Evolutionary conservation across 1,284 basidiomycete species (phyloP).

Genomic region (Malassezia brasiliensis): DNA sequence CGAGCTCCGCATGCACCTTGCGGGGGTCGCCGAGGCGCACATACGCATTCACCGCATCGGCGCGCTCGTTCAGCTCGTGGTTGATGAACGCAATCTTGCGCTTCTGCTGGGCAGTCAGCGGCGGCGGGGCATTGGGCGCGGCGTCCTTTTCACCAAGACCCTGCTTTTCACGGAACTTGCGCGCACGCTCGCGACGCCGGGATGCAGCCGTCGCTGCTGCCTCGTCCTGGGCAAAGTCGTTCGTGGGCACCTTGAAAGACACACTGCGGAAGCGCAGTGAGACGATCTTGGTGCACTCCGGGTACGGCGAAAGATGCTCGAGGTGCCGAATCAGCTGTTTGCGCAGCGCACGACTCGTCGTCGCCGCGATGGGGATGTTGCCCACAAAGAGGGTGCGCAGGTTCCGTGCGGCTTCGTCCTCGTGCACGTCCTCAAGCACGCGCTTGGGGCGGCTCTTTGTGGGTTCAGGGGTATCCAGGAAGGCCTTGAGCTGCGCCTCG

Average conservation of each 20-base stretch:
- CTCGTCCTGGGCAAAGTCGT: constrained; percentile 39
- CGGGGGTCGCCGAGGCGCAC: constrained; percentile 34
- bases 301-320: constrained; percentile 34
- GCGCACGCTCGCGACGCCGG: constrained; percentile 51
- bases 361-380: constrained; percentile 69
- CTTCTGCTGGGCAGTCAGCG: constrained; percentile 73
- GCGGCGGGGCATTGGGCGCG: constrained; percentile 49
- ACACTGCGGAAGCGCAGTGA: constrained; percentile 48
- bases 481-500: constrained; percentile 2
- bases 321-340: constrained; percentile 49
- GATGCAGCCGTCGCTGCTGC: constrained; percentile 44
- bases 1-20: constrained; percentile 10
- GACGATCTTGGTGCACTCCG: constrained; percentile 24
- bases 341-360: constrained; percentile 58
- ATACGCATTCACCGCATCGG: constrained; percentile 41
- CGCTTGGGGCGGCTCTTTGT: constrained; percentile 17
- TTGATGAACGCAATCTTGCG: constrained; percentile 91
- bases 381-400: constrained; percentile 85
- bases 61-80: constrained; percentile 54
- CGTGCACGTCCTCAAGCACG: constrained; percentile 28
- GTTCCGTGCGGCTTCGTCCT: constrained; percentile 53
- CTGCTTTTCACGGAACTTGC: constrained; percentile 58
- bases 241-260: constrained; percentile 29
- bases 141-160: constrained; percentile 30
- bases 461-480: constrained; percentile 9